A percentile compares a stretch with the other conserved stretches of the same genome.
These are phyloP conservation scores for Penicillium brasilianum DNA, from an alignment of 2,329 filamentous ascomycete species.

Conservation along the genomic window DNA sequence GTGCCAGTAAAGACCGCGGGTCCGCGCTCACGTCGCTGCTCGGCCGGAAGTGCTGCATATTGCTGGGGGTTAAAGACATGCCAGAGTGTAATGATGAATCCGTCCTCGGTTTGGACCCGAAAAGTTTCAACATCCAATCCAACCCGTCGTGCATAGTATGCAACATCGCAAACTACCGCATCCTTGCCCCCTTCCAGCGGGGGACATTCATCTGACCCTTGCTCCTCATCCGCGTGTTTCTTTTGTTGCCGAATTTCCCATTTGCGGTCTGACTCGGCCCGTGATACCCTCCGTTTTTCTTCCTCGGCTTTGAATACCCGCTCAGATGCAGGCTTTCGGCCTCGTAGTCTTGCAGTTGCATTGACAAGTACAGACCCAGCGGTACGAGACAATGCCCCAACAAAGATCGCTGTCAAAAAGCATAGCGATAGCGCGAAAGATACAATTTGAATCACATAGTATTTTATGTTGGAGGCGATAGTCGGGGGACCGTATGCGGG, in stretches of 20 bases:
- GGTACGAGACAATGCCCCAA: constrained; percentile 73
- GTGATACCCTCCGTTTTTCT: constrained; percentile 58
- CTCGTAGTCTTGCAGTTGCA: constrained; percentile 59
- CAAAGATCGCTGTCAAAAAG: constrained; percentile 76
- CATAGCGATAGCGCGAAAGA: constrained; percentile 78
- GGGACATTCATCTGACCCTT: constrained; percentile 59
- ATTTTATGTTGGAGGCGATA: constrained; percentile 67
- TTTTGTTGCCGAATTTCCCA: constrained; percentile 61
- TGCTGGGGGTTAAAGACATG: constrained; percentile 86
- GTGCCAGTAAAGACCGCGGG: constrained; percentile 65
- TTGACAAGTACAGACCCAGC: constrained; percentile 60
- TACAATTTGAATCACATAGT: constrained; percentile 65
- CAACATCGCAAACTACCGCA: constrained; percentile 75
- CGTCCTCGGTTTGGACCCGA: constrained; percentile 89
- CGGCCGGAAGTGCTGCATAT: constrained; percentile 61
- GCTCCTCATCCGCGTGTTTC: constrained; percentile 49
- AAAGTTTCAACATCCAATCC: constrained; percentile 84
- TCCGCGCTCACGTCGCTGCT: constrained; percentile 53
- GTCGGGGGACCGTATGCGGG: constrained; percentile 81
- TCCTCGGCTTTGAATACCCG: constrained; percentile 79
- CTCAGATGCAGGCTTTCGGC: constrained; percentile 63
- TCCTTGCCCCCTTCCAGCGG: constrained; percentile 83
- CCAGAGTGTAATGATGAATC: constrained; percentile 87
- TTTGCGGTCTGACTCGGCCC: constrained; percentile 63
- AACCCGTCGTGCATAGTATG: constrained; percentile 85